Percentiles rank a stretch among this genome's conserved stretches.
phyloP scores from a whole-genome alignment of 495 filamentous ascomycete species.

The Daldinia caldariorum region DNA sequence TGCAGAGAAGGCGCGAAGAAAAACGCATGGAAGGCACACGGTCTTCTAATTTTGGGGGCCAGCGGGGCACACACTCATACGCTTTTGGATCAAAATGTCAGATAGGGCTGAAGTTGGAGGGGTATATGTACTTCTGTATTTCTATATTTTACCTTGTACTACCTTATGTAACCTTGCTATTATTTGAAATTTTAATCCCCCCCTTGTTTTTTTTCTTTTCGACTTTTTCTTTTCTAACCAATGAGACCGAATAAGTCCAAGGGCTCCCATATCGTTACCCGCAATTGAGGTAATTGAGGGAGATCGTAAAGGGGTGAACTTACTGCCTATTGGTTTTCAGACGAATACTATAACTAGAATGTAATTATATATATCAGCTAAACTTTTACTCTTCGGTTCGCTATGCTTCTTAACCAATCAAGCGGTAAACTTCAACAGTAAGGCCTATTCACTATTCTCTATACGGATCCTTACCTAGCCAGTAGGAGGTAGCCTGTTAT shows the following conservation, averaged over 20 bases:
- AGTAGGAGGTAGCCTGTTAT: neutral
- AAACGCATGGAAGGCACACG: constrained; percentile 22
- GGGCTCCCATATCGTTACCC: neutral
- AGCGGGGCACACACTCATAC: constrained; percentile 18
- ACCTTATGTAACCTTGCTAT: too few relatives aligned
- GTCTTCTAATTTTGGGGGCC: constrained; percentile 33
- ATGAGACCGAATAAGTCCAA: neutral
- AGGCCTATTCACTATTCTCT: neutral
- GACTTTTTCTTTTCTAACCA: neutral
- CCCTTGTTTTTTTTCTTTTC: constrained; percentile 3
- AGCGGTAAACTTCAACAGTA: neutral
- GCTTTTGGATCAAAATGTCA: constrained; percentile 3
- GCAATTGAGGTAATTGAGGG: neutral
- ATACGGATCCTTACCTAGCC: neutral
- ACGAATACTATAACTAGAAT: neutral
- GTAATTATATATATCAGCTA: constrained; percentile 8
- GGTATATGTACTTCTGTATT: neutral
- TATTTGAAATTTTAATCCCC: neutral
- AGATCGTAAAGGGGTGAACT: neutral
- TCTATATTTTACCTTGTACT: neutral
- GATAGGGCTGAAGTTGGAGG: constrained; percentile 29
- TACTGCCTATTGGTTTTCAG: constrained; percentile 8
- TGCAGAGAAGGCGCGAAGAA: constrained; percentile 7
- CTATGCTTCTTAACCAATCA: constrained; percentile 3
- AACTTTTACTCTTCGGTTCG: constrained; percentile 1